Evolutionary conservation across 305 asterid genomes (phyloP), one percentile per base, ranked within the genome.

Genomic region (Fraxinus ornus): DNA sequence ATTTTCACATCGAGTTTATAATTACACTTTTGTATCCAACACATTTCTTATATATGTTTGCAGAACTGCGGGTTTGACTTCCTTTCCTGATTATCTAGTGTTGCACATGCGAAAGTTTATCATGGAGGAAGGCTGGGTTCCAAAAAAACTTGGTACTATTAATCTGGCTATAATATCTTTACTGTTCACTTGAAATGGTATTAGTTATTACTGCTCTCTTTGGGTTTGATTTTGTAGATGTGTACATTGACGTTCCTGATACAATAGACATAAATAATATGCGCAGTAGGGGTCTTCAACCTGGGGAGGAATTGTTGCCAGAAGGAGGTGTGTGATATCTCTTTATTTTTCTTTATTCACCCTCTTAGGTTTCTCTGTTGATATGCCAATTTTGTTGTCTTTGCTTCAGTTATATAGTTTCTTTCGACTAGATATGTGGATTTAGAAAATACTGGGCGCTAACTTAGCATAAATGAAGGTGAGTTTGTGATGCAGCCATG

Each of bases 211-310:
- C 5, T 73, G 22, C 37, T 82, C 66, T 80, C 74, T 75, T 80
- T 62, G 84, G 80, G 77, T n/a, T 79, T 75, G 71, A 28, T 78
- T 80, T 76, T 86, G 12, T 85, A 96, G 99, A 96, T 93, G 98
- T 93, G 82, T 94, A 94, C 84, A 86, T 94, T 76, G 99, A 96
- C 86, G 96, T 94, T 82, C 98, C 98, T 81, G 97, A 93, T 79
- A 91, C 86, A 83, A 91, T 96, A 80, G 98, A 96, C 89, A 90
- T 96, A 47, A 93, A 94, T 81, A 36, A 86, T 82, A 96, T 94
- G 98, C 98, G 98, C 83, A 96, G 98, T 91, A 91, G 88, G 75
- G 98, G 99, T 88, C 94, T 91, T 90, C 98, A 92, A 86, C 97
- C 97, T 1, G 92, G 94, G 86, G 99, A 96, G 82, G 98, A 94